Evolutionary conservation across 108 stramenopile species (phyloP).

Genomic region (Pseudonitzschia delicatissima): DNA sequence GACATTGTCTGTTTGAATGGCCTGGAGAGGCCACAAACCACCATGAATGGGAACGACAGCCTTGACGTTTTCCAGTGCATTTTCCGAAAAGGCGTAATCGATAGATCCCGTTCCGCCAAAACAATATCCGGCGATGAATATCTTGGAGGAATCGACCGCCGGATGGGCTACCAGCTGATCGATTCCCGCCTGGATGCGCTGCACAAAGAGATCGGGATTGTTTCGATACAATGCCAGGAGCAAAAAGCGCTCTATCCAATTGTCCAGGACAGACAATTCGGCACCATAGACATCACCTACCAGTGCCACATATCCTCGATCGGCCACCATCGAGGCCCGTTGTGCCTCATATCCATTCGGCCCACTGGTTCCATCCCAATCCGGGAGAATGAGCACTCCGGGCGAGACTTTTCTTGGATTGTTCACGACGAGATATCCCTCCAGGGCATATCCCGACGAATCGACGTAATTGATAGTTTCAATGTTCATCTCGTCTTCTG

Average conservation of each 20-base stretch:
- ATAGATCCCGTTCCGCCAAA: conserved; percentile 29
- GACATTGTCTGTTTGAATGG: background rate
- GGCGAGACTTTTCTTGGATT: conserved; percentile 14
- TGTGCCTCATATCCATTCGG: conserved; percentile 35
- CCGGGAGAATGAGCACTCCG: conserved; percentile 39
- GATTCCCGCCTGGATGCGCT: conserved; percentile 37
- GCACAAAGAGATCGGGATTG: conserved; percentile 31
- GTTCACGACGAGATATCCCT: conserved; percentile 12
- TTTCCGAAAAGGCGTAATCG: conserved; percentile 22
- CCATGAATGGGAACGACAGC: conserved; percentile 45
- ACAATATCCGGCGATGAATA: conserved; percentile 43
- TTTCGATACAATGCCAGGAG: conserved; percentile 16
- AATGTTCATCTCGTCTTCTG: background rate
- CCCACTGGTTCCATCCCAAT: conserved; percentile 37
- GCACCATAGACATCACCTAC: conserved; percentile 44
- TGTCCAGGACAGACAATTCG: conserved; percentile 17
- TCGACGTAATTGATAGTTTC: conserved; percentile 21
- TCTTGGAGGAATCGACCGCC: conserved; percentile 22
- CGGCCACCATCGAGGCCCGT: conserved; percentile 35
- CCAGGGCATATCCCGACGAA: conserved; percentile 8
- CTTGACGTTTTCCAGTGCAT: conserved; percentile 22
- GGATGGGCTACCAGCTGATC: conserved; percentile 25
- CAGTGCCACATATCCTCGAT: conserved; percentile 36
- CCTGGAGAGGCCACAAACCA: conserved; percentile 15
- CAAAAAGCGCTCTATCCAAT: conserved; percentile 9